Base-by-base conservation (phyloP, 371 early-diverging fungal species). In the Synchytrium microbalum region DNA sequence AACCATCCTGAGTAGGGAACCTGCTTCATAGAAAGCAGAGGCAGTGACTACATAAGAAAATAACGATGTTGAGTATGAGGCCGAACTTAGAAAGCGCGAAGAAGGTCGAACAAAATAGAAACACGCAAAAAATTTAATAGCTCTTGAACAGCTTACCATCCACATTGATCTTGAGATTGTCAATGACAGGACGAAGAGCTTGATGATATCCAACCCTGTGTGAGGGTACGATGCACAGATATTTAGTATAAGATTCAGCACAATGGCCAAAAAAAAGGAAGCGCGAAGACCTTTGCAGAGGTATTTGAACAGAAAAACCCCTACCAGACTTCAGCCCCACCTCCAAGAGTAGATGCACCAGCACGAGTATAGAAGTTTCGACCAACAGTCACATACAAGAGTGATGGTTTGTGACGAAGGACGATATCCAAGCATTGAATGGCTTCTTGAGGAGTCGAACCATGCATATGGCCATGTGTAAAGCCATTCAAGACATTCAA, bases 11-110 rank as follows among this genome's bases (percentile, higher is more conserved):
- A 59, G 5, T 13, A 59, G 59, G 13, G 10, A 8, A 23, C 59
- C 59, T 13, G 59, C 30, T 59, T 59, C 59, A 29, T 59, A 59
- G 33, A 59, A 59, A 32, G 59, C 59, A 8, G 27, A 32, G 5
- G 59, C 59, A 59, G 32, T 30, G 29, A 59, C 59, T 25, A 28
- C 23, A 24, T 51, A n/a, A 51, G 51, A 13, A 51, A 51, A 51
- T n/a, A n/a, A n/a, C n/a, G n/a, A n/a, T n/a, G n/a, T n/a, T n/a
- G n/a, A n/a, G n/a, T n/a, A n/a, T n/a, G n/a, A n/a, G n/a, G n/a
- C n/a, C n/a, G n/a, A n/a, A n/a, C n/a, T n/a, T n/a, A n/a, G n/a
- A n/a, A n/a, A n/a, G n/a, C n/a, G n/a, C n/a, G n/a, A n/a, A n/a
- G n/a, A n/a, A n/a, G n/a, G n/a, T n/a, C n/a, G n/a, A n/a, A n/a